phyloP scores from a whole-genome alignment of 2,329 filamentous ascomycete species.

The Ascochyta pisi region DNA sequence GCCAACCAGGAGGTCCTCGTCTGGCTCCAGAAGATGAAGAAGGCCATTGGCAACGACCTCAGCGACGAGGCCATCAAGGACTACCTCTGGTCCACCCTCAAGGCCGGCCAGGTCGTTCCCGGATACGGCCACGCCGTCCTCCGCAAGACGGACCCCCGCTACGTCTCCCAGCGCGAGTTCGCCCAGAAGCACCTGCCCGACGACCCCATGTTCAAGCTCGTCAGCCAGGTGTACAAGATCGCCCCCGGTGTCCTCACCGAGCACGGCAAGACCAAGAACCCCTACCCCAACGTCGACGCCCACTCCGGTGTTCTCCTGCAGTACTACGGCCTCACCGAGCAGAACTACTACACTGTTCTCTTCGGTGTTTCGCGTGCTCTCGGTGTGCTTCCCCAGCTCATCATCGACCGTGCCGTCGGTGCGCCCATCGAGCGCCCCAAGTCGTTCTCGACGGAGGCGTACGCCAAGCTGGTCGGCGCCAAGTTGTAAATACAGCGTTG shows the following conservation, averaged over 20 bases:
- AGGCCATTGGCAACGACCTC: slow-evolving; percentile 88
- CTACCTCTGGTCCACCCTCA: slow-evolving; percentile 98
- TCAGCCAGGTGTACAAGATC: slow-evolving; percentile 99
- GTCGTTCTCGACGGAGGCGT: slow-evolving; percentile 97
- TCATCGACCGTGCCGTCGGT: slow-evolving; percentile 97
- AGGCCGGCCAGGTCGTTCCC: slow-evolving; percentile 92
- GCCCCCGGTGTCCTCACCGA: slow-evolving; percentile 96
- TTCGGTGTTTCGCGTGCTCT: slow-evolving; percentile 98
- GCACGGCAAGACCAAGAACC: slow-evolving; percentile 99
- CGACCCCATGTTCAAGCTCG: slow-evolving; percentile 99
- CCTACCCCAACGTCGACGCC: slow-evolving; percentile 97
- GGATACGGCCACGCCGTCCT: slow-evolving; percentile 99
- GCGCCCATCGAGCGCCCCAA: slow-evolving; percentile 98
- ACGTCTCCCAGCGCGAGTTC: slow-evolving; percentile 97
- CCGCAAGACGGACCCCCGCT: slow-evolving; percentile 99
- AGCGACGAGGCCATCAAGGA: slow-evolving; percentile 96
- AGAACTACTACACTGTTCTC: slow-evolving; percentile 99
- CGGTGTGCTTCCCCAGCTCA: slow-evolving; percentile 98
- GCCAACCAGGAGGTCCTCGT: slow-evolving; percentile 99
- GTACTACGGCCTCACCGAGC: slow-evolving; percentile 98
- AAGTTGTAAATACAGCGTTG: slow-evolving; percentile 71
- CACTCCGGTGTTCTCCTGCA: slow-evolving; percentile 99
- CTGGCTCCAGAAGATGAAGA: slow-evolving; percentile 99
- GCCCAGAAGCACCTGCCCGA: slow-evolving; percentile 91
- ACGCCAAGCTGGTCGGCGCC: slow-evolving; percentile 88